Evolutionary conservation across 1,284 basidiomycete species (phyloP).

Genomic region (Golubevia sp.): DNA sequence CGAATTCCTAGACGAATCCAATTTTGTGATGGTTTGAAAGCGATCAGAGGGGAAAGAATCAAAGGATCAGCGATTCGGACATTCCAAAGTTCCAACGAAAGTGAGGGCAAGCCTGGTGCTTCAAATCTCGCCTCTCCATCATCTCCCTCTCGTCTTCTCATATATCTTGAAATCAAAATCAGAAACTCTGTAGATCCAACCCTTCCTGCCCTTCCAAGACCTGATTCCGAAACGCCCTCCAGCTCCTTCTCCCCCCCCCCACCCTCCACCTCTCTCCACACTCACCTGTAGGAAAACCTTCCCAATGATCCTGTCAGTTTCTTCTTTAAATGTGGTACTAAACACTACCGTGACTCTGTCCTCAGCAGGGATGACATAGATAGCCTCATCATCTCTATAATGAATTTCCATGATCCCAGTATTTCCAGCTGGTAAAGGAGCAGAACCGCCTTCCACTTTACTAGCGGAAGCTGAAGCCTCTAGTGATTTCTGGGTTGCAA

Average conservation of each 20-base stretch:
- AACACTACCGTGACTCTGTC: constrained; percentile 99
- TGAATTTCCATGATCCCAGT: constrained; percentile 89
- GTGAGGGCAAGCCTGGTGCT: no score
- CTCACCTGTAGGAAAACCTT: constrained; percentile 93
- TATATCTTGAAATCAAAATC: no score
- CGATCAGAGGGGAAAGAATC: background rate
- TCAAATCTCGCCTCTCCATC: no score
- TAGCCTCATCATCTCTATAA: constrained; percentile 90
- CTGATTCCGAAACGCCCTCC: no score
- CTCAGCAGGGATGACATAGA: constrained; percentile 87
- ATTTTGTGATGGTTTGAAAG: background rate
- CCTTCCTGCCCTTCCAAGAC: no score
- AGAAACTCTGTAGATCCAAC: no score
- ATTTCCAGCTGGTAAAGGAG: constrained; percentile 64
- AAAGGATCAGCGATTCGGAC: background rate
- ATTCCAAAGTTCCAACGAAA: no score
- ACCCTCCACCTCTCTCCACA: constrained; percentile 9
- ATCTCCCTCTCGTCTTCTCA: no score
- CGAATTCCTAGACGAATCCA: constrained; percentile 79
- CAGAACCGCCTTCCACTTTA: constrained; percentile 59
- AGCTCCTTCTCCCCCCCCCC: background rate
- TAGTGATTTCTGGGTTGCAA: constrained; percentile 81
- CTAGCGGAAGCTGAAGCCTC: constrained; percentile 68
- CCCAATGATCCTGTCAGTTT: constrained; percentile 95
- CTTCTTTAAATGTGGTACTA: constrained; percentile 94